These are phyloP conservation scores for Colletotrichum sojae DNA, from an alignment of 2,329 filamentous ascomycete species.

Conservation along the genomic window DNA sequence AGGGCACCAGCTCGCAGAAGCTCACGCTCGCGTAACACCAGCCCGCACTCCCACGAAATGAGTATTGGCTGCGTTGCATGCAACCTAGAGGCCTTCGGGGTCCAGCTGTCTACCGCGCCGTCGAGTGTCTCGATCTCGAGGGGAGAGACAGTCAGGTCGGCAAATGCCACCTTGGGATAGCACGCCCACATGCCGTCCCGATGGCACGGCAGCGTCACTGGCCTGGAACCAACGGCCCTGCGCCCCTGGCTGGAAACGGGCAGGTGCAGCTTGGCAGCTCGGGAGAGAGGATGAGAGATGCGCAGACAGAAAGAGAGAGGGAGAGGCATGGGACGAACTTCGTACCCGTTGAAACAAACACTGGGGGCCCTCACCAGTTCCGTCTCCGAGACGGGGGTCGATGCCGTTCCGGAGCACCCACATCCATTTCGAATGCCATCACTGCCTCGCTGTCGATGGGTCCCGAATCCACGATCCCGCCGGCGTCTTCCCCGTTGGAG, in stretches of 20 bases:
- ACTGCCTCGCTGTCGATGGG: conserved; percentile 32
- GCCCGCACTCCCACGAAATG: conserved; percentile 26
- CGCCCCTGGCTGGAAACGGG: neutral
- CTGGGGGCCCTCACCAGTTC: conserved; percentile 23
- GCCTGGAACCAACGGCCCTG: conserved; percentile 2
- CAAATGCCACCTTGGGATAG: conserved; percentile 2
- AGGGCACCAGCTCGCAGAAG: conserved; percentile 1
- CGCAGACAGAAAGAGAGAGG: no score
- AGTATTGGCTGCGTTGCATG: conserved; percentile 33
- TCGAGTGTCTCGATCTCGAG: neutral
- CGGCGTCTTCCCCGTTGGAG: conserved; percentile 17
- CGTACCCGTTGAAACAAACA: conserved; percentile 38
- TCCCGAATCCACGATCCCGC: conserved; percentile 13
- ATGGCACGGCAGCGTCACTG: neutral
- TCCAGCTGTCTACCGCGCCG: neutral
- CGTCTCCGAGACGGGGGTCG: conserved; percentile 7
- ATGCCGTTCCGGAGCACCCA: conserved; percentile 5
- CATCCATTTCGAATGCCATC: conserved; percentile 9
- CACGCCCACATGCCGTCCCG: conserved; percentile 29
- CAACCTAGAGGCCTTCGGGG: conserved; percentile 2
- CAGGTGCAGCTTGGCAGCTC: conserved; percentile 29
- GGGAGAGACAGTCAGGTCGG: neutral
- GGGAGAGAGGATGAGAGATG: conserved; percentile 13
- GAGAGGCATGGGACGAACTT: conserved; percentile 27
- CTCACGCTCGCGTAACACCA: conserved; percentile 3